phyloP scores from a whole-genome alignment of 2,329 filamentous ascomycete species.

The Catunica adiposa region DNA sequence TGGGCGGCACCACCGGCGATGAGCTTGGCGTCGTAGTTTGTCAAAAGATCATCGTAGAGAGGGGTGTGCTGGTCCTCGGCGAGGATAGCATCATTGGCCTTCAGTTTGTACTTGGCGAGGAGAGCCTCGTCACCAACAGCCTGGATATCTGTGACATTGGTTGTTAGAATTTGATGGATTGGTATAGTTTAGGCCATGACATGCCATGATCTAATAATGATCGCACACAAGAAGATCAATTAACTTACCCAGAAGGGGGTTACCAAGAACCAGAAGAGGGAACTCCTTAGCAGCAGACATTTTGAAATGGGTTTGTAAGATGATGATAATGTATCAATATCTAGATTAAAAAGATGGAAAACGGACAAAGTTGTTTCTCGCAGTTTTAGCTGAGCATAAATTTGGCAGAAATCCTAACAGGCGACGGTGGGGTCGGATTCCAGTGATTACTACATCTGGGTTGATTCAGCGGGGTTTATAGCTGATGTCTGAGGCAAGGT shows the following conservation, averaged over 20 bases:
- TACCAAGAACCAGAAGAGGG: conserved; percentile 85
- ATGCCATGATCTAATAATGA: not conserved
- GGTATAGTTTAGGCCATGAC: not conserved
- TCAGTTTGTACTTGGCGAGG: conserved; percentile 82
- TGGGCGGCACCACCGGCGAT: conserved; percentile 93
- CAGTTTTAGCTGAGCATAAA: conserved; percentile 1
- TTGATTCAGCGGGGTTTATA: conserved; percentile 4
- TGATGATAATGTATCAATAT: not conserved
- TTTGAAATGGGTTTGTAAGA: conserved; percentile 18
- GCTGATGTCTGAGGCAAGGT: not conserved
- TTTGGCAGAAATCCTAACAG: not conserved
- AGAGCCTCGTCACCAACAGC: conserved; percentile 66
- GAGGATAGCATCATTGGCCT: conserved; percentile 94
- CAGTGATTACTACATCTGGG: not conserved
- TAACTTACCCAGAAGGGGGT: conserved; percentile 77
- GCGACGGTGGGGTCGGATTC: conserved; percentile 6
- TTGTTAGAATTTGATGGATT: not conserved
- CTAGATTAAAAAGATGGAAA: not conserved
- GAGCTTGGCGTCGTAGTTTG: conserved; percentile 82
- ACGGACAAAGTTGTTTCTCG: not conserved
- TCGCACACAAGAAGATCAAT: not conserved
- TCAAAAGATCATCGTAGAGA: conserved; percentile 85
- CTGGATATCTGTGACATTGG: conserved; percentile 58
- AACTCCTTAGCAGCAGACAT: conserved; percentile 71
- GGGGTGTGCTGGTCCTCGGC: conserved; percentile 79